Percentiles rank a stretch among this genome's conserved stretches.
Evolutionary conservation across 208 protist species (phyloP).

Genomic region (Spongospora subterranea): DNA sequence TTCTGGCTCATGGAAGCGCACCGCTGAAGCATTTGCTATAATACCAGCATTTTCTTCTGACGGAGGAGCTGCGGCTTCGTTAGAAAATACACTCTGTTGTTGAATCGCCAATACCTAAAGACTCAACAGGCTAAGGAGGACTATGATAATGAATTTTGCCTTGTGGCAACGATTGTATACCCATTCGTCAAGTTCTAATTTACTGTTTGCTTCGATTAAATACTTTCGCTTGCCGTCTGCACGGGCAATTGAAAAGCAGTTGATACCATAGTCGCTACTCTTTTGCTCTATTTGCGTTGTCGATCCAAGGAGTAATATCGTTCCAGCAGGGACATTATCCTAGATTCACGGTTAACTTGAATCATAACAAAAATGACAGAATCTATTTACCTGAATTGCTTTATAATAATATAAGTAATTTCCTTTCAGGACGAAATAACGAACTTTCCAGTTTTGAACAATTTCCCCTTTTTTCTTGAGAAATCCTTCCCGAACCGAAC

Average conservation of each 20-base stretch:
- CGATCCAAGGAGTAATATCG: conserved; percentile 15
- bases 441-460: conserved; percentile 61
- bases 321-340: background rate
- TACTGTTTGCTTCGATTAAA: background rate
- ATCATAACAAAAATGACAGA: background rate
- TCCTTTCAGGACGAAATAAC: conserved; percentile 60
- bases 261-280: no score
- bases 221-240: background rate
- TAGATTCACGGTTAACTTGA: background rate
- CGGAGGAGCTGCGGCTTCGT: background rate
- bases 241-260: conserved; percentile 23
- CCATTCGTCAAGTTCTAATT: background rate
- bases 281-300: background rate
- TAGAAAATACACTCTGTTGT: conserved; percentile 38
- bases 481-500: conserved; percentile 44
- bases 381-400: background rate
- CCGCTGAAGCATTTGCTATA: no score
- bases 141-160: background rate
- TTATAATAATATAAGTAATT: conserved; percentile 33
- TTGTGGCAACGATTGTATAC: background rate
- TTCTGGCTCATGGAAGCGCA: background rate
- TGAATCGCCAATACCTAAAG: background rate
- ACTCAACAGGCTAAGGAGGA: background rate
- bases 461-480: conserved; percentile 54
- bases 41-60: no score